These are phyloP conservation scores for Candida nonsorbophila DNA, from an alignment of 805 yeast genomes.

Conservation along the genomic window DNA sequence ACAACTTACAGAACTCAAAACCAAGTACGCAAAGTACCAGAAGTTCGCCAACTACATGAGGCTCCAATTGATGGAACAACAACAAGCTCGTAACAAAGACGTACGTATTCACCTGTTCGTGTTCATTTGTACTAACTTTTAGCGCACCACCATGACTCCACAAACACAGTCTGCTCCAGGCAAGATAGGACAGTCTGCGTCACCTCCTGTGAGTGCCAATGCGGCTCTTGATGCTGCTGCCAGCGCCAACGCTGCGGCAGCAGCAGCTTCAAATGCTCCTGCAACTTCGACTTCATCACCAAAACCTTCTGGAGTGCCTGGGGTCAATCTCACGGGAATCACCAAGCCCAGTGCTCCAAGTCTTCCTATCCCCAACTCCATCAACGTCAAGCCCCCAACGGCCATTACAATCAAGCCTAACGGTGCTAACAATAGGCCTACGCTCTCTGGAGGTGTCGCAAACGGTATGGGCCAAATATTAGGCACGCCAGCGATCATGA, in stretches of 20 bases:
- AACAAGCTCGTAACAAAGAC: no score
- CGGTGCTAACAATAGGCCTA: constrained; percentile 53
- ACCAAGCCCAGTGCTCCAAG: constrained; percentile 56
- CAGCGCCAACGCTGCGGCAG: no score
- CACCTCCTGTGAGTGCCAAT: constrained; percentile 5
- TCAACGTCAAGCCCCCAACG: constrained; percentile 60
- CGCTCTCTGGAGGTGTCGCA: constrained; percentile 80
- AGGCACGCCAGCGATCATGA: constrained; percentile 68
- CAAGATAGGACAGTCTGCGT: constrained; percentile 1
- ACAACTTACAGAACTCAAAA: constrained; percentile 45
- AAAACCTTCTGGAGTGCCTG: constrained; percentile 1
- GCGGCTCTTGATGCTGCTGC: constrained; percentile 8
- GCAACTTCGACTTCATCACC: constrained; percentile 1
- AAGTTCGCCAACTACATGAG: constrained; percentile 45
- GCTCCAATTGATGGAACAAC: constrained; percentile 33
- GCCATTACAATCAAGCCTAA: constrained; percentile 63
- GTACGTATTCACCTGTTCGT: constrained; percentile 4
- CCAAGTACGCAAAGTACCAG: constrained; percentile 45
- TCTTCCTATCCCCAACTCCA: constrained; percentile 65
- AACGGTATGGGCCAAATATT: constrained; percentile 57
- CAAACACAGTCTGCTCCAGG: background rate
- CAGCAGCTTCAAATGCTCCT: constrained; percentile 1
- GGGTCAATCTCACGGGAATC: constrained; percentile 29
- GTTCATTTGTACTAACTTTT: constrained; percentile 3
- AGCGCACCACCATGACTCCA: constrained; percentile 4